A percentile compares a stretch with the other conserved stretches of the same genome.
Conservation (phyloP, 2,329 filamentous ascomycete genomes). For the Boeremia lycopersici region DNA sequence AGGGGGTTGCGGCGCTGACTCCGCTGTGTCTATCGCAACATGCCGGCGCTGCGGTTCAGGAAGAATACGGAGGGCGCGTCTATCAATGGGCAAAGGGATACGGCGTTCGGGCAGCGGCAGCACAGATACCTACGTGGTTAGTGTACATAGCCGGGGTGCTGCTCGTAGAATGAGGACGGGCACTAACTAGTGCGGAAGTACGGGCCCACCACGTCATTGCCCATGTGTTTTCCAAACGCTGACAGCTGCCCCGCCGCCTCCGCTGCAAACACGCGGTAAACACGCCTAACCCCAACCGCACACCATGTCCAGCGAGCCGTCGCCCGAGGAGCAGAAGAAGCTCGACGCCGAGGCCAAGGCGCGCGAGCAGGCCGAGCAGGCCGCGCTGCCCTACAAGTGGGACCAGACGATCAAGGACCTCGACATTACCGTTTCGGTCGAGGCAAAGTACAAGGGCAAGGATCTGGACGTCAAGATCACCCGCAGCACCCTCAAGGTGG, state of each 20-base stretch:
- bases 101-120: conserved; percentile 17
- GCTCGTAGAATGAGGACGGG: conserved; percentile 9
- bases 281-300: conserved; percentile 6
- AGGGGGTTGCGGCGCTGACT: conserved; percentile 23
- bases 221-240: no score
- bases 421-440: conserved; percentile 77
- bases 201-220: conserved; percentile 19
- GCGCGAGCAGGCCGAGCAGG: conserved; percentile 86
- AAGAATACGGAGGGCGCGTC: conserved; percentile 22
- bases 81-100: conserved; percentile 27
- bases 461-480: conserved; percentile 85
- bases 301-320: conserved; percentile 52
- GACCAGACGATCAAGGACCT: conserved; percentile 89
- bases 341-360: conserved; percentile 65
- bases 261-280: conserved; percentile 10
- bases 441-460: conserved; percentile 80
- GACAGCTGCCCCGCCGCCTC: not conserved
- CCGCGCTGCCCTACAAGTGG: conserved; percentile 95
- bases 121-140: conserved; percentile 17
- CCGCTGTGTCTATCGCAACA: conserved; percentile 37
- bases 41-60: conserved; percentile 23
- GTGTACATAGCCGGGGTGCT: conserved; percentile 16
- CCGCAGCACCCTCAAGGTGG: conserved; percentile 77
- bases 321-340: conserved; percentile 60
- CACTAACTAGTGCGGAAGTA: no score